Conservation (phyloP, 441 rosid species). For the Arabidopsis lyrata region DNA sequence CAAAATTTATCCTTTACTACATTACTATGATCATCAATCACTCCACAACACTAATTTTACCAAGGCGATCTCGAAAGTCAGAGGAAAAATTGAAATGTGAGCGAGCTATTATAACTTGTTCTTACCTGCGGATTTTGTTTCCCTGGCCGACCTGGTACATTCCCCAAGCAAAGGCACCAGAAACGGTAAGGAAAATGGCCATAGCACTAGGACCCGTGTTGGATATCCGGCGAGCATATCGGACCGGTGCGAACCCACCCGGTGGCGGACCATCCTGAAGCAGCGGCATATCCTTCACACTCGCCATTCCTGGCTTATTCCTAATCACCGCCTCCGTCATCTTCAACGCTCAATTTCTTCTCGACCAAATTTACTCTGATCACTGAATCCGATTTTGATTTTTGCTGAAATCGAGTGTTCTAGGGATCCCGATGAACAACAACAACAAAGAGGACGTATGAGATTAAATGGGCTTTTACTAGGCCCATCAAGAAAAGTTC, state of each 20-base stretch:
- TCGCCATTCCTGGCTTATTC: slow-evolving; percentile 96
- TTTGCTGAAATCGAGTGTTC: slow-evolving; percentile 15
- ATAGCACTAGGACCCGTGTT: slow-evolving; percentile 88
- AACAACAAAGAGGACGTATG: not conserved
- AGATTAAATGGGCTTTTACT: too few species aligned
- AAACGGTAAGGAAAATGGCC: slow-evolving; percentile 81
- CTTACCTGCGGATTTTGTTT: slow-evolving; percentile 88
- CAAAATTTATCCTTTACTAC: not conserved
- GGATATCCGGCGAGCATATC: slow-evolving; percentile 93
- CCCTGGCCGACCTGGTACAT: slow-evolving; percentile 99
- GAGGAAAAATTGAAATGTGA: slow-evolving; percentile 2
- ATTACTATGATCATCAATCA: slow-evolving; percentile 21
- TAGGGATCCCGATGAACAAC: slow-evolving; percentile 34
- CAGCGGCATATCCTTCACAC: slow-evolving; percentile 95
- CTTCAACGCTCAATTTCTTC: slow-evolving; percentile 29
- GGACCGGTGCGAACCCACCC: slow-evolving; percentile 88
- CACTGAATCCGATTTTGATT: slow-evolving; percentile 30
- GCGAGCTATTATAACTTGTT: not conserved
- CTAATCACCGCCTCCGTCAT: slow-evolving; percentile 96
- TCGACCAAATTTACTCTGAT: slow-evolving; percentile 29
- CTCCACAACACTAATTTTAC: not conserved
- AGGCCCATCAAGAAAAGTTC: not conserved
- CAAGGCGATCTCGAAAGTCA: slow-evolving; percentile 6
- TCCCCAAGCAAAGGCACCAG: slow-evolving; percentile 92
- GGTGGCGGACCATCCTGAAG: slow-evolving; percentile 98